Evolutionary conservation across 345 rosid genomes (phyloP).

Genomic region (Kandelia obovata): DNA sequence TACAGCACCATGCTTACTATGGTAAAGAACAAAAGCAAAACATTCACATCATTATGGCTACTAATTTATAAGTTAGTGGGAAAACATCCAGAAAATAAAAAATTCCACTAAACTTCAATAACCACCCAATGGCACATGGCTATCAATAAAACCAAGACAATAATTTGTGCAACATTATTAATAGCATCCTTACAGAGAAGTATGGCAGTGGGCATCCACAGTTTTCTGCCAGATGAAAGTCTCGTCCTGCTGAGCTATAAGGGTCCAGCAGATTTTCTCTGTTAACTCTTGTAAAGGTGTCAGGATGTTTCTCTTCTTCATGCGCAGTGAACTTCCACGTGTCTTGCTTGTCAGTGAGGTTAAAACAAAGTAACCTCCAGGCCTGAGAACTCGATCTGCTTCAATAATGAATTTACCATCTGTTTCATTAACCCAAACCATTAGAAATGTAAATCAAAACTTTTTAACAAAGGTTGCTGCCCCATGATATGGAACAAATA

Average conservation of each 20-base stretch:
- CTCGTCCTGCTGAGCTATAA: conserved; percentile 91
- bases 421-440: conserved; percentile 28
- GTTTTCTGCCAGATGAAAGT: conserved; percentile 97
- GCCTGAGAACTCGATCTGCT: conserved; percentile 89
- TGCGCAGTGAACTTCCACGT: conserved; percentile 42
- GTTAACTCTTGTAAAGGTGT: conserved; percentile 59
- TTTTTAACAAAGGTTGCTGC: conserved; percentile 12
- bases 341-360: conserved; percentile 68
- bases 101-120: neutral
- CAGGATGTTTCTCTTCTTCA: conserved; percentile 53
- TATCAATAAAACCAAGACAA: neutral
- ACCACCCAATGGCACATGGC: neutral
- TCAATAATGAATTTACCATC: conserved; percentile 88
- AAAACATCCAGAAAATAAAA: neutral
- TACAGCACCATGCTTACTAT: conserved; percentile 47
- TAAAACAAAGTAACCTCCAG: conserved; percentile 93
- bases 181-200: conserved; percentile 58
- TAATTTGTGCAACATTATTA: neutral
- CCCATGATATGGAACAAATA: neutral
- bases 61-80: neutral
- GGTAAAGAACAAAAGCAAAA: conserved; percentile 11
- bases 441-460: conserved; percentile 19
- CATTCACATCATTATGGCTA: conserved; percentile 1
- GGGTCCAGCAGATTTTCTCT: conserved; percentile 80
- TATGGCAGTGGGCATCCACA: conserved; percentile 52